Conservation (phyloP, 1,139 yeast species). For the Scheffersomyces cryptocercus region DNA sequence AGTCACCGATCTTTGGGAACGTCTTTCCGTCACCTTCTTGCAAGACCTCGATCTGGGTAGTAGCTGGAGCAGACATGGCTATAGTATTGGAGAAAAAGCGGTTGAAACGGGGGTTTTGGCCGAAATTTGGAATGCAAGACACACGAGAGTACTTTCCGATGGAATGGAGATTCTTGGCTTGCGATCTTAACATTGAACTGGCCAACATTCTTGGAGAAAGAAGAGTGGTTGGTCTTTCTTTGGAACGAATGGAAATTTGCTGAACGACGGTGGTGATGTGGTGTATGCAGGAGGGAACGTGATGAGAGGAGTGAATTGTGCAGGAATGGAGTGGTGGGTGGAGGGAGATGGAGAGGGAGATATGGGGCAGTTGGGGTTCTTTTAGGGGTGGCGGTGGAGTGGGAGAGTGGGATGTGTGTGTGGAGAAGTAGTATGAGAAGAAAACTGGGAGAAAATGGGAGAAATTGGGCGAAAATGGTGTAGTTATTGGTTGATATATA, state of each 20-base stretch:
- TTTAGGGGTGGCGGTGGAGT: background rate
- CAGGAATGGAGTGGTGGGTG: constrained; percentile 5
- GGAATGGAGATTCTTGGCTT: too few relatives aligned
- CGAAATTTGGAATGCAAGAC: background rate
- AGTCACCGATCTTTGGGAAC: constrained; percentile 84
- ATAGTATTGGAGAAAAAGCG: constrained; percentile 5
- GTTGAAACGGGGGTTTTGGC: background rate
- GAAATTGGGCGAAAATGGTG: too few relatives aligned
- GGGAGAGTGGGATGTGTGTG: background rate
- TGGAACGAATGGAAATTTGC: background rate
- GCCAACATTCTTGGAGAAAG: background rate
- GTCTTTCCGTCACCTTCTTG: constrained; percentile 78
- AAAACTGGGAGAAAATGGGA: too few relatives aligned
- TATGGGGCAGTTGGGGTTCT: background rate
- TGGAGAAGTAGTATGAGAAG: background rate
- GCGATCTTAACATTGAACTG: too few relatives aligned
- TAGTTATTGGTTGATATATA: too few relatives aligned
- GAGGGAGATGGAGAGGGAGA: background rate
- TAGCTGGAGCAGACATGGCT: constrained; percentile 42
- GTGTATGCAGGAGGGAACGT: background rate
- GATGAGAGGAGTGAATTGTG: constrained; percentile 4
- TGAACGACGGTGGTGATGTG: background rate
- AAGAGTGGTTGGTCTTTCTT: background rate
- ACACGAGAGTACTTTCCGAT: background rate
- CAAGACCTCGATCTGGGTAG: constrained; percentile 45